These are phyloP conservation scores for Elymus sibiricus DNA, from an alignment of 176 grass and related monocot species.

Conservation along the genomic window DNA sequence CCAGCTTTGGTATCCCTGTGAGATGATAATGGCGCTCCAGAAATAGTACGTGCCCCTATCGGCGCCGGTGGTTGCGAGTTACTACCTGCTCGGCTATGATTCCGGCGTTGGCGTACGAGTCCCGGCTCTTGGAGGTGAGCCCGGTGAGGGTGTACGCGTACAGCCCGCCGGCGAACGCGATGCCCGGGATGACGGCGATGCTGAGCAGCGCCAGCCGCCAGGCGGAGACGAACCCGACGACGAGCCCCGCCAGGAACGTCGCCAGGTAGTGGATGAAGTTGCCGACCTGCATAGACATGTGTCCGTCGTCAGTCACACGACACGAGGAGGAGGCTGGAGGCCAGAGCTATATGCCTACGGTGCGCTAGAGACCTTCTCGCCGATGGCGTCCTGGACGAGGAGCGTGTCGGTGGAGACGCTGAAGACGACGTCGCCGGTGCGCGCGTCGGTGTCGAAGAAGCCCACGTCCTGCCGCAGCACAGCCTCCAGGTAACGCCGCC, in stretches of 20 bases:
- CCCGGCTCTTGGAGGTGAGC: conserved; percentile 83
- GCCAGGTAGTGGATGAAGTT: conserved; percentile 98
- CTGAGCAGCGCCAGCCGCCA: conserved; percentile 90
- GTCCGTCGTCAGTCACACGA: background rate
- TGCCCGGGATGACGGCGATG: conserved; percentile 82
- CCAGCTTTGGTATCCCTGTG: conserved; percentile 26
- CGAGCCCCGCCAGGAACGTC: conserved; percentile 82
- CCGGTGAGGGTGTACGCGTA: conserved; percentile 77
- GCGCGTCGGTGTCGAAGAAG: conserved; percentile 93
- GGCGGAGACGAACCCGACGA: conserved; percentile 78
- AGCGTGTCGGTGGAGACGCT: conserved; percentile 88
- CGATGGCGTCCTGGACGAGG: conserved; percentile 95
- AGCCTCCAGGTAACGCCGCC: conserved; percentile 78
- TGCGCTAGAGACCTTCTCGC: conserved; percentile 69
- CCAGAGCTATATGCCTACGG: no score
- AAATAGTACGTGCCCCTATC: conserved; percentile 19
- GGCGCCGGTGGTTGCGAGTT: conserved; percentile 3
- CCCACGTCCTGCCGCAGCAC: conserved; percentile 88
- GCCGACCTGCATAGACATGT: conserved; percentile 49
- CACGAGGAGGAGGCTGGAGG: no score
- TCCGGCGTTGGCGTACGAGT: conserved; percentile 81
- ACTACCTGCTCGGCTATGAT: conserved; percentile 87
- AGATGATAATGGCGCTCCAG: conserved; percentile 1
- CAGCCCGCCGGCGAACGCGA: conserved; percentile 82
- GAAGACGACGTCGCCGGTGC: conserved; percentile 88